phyloP scores from a whole-genome alignment of 1,284 basidiomycete genomes.

The Fomitopsis schrenkii region DNA sequence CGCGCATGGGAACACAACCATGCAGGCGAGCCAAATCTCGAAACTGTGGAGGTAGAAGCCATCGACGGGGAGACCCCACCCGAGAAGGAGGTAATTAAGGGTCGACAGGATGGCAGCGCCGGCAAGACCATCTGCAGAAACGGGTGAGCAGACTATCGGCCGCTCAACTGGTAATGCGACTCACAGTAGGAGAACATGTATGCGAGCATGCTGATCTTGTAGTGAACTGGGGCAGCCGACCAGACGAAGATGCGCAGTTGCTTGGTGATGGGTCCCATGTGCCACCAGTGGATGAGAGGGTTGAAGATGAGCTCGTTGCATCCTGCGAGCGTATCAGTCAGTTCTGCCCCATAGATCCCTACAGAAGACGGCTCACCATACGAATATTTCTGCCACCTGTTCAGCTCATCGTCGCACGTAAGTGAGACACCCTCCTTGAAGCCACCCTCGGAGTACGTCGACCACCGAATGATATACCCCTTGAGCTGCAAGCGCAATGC shows the following conservation, averaged over 20 bases:
- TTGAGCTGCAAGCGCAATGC: conserved; percentile 59
- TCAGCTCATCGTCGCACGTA: conserved; percentile 75
- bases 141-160: background rate
- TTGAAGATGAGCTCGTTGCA: conserved; percentile 78
- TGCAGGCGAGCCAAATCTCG: conserved; percentile 75
- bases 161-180: conserved; percentile 23
- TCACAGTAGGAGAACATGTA: conserved; percentile 86
- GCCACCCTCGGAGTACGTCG: conserved; percentile 74
- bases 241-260: conserved; percentile 78
- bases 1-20: conserved; percentile 69
- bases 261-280: conserved; percentile 70
- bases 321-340: conserved; percentile 24
- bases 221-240: conserved; percentile 74
- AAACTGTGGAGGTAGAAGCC: conserved; percentile 70
- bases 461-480: conserved; percentile 80
- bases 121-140: conserved; percentile 63
- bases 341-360: conserved; percentile 6
- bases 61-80: conserved; percentile 50
- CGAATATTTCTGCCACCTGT: conserved; percentile 85
- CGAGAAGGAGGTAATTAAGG: conserved; percentile 71
- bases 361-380: conserved; percentile 52
- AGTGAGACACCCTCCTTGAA: conserved; percentile 90
- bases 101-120: conserved; percentile 60
- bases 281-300: conserved; percentile 70
- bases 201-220: conserved; percentile 76